Evolutionary conservation across 148 eudicot species (phyloP), one percentile per base, ranked within the genome.

Genomic region (Euryodendron excelsum): DNA sequence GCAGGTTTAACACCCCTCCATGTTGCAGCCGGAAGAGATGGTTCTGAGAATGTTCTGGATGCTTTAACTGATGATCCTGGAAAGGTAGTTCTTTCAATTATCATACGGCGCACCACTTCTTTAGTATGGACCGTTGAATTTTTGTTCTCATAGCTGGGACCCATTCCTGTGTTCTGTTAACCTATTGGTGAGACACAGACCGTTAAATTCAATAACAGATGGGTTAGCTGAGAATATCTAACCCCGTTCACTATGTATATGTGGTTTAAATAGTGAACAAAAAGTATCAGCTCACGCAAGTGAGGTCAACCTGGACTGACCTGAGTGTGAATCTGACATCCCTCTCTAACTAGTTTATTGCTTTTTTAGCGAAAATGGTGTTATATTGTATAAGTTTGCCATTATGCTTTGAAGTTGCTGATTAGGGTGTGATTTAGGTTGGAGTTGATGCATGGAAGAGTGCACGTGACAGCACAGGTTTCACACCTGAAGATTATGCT

Each of bases 1-100:
- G 93, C 87, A 15, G 95, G 93, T 11, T 86, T 93, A 85, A 93
- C 97, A 64, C 97, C 97, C 74, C 87, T 93, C 73, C 97, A 93
- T 69, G 69, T 93, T 63, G 97, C 93, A 62, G 93, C 93, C 73
- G 74, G 89, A 60, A 75, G 79, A 47, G 84, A 80, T n/a, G 88
- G 90, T 69, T 86, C 73, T 31, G 92, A 89, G 75, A 63, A 80
- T 63, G 87, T 90, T 1, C 53, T 93, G 80, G 91, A 91, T 78
- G 97, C 97, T 41, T 83, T 93, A 76, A 90, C 91, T 76, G 91
- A 88, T 73, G 97, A 93, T 83, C 97, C 95, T 73, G 87, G 86
- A 83, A 80, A 9, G 91, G 97, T 92, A 89, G 23, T 62, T 80
- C 37, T 52, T 27, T 36, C 10, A 5, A 11, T 6, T 36, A 34